Conservation (phyloP, 116 monocot species). For the Iris pallida region DNA sequence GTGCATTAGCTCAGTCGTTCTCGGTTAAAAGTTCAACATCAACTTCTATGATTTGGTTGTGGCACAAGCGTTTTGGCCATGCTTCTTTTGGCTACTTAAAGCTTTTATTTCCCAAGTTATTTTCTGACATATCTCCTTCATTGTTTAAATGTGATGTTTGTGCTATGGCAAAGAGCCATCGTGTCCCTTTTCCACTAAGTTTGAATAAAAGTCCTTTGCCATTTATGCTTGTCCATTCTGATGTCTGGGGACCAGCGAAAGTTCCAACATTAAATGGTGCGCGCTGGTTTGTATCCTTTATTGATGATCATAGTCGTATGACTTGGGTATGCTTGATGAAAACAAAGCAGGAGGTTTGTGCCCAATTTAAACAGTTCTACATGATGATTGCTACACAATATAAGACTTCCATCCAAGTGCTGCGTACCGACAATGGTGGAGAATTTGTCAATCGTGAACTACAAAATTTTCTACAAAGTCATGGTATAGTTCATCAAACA, state of each 20-base stretch:
- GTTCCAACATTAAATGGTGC: neutral
- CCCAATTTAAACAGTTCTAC: neutral
- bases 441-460: neutral
- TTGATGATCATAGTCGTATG: neutral
- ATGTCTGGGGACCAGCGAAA: neutral
- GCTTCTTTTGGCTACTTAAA: neutral
- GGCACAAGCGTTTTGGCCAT: neutral
- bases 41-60: neutral
- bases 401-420: neutral
- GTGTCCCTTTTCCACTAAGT: neutral
- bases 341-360: neutral
- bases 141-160: neutral
- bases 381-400: neutral
- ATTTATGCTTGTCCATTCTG: neutral
- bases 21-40: neutral
- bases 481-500: neutral
- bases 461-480: neutral
- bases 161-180: neutral
- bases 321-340: neutral
- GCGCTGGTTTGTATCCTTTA: neutral
- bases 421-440: neutral
- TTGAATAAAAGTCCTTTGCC: neutral
- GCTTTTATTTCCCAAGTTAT: neutral
- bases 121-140: neutral
- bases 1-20: neutral